Evolutionary conservation across 2,329 filamentous ascomycete genomes (phyloP).

Genomic region (Aspergillus jensenii): DNA sequence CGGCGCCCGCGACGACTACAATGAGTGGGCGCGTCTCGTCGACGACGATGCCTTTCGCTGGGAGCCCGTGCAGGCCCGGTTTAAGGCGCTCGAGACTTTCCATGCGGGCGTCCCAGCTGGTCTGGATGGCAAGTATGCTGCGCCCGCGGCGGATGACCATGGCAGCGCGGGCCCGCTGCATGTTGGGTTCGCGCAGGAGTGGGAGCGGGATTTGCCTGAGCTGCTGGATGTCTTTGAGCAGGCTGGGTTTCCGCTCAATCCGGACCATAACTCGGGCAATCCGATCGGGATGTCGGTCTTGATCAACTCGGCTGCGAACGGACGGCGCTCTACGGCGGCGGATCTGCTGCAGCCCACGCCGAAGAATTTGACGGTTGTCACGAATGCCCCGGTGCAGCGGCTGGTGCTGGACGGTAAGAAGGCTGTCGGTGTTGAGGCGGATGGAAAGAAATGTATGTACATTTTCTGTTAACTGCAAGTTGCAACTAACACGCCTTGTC

Average conservation of each 20-base stretch:
- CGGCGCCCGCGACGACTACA: slow-evolving; percentile 61
- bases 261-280: slow-evolving; percentile 59
- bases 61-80: slow-evolving; percentile 52
- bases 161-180: slow-evolving; percentile 51
- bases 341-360: slow-evolving; percentile 49
- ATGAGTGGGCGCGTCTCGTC: slow-evolving; percentile 59
- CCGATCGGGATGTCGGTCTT: slow-evolving; percentile 56
- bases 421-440: slow-evolving; percentile 47
- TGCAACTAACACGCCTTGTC: background rate
- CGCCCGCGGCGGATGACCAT: slow-evolving; percentile 48
- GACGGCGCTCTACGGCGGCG: slow-evolving; percentile 51
- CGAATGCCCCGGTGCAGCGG: slow-evolving; percentile 49
- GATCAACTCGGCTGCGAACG: slow-evolving; percentile 52
- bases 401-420: slow-evolving; percentile 49
- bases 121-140: slow-evolving; percentile 48
- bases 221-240: slow-evolving; percentile 51
- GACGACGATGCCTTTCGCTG: slow-evolving; percentile 58
- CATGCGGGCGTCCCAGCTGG: slow-evolving; percentile 42
- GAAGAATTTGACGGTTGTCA: slow-evolving; percentile 55
- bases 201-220: slow-evolving; percentile 50
- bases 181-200: slow-evolving; percentile 50
- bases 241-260: slow-evolving; percentile 51
- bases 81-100: slow-evolving; percentile 57
- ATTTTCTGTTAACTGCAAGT: background rate
- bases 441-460: slow-evolving; percentile 39